These are phyloP conservation scores for Colletotrichum incanum DNA, from an alignment of 2,329 filamentous ascomycete genomes.

Conservation along the genomic window DNA sequence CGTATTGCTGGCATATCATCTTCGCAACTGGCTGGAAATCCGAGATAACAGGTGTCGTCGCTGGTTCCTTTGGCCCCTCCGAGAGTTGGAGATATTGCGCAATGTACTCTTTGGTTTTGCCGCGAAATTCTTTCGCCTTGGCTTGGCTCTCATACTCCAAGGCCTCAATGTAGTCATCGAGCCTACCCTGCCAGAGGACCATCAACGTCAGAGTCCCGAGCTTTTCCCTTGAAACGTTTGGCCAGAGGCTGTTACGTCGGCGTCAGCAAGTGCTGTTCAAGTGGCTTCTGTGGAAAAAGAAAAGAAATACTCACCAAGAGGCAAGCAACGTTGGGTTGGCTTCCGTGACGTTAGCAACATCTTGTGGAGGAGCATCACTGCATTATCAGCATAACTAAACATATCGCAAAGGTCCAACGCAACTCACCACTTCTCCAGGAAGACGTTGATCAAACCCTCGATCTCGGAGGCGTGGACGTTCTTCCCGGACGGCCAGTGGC, in stretches of 20 bases:
- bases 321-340: constrained; percentile 39
- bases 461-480: constrained; percentile 20
- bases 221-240: constrained; percentile 12
- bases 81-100: constrained; percentile 26
- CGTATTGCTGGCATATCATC: constrained; percentile 29
- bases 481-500: constrained; percentile 37
- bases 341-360: constrained; percentile 24
- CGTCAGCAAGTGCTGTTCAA: constrained; percentile 23
- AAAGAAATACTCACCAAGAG: constrained; percentile 35
- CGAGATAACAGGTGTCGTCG: constrained; percentile 2
- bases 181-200: constrained; percentile 40
- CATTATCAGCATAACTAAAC: neutral
- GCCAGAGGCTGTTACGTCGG: constrained; percentile 30
- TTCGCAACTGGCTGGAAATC: constrained; percentile 31
- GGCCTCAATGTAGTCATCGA: constrained; percentile 41
- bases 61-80: constrained; percentile 6
- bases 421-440: constrained; percentile 22
- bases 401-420: neutral
- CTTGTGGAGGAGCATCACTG: constrained; percentile 13
- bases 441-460: constrained; percentile 12
- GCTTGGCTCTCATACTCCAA: constrained; percentile 25
- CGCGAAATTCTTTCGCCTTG: constrained; percentile 27
- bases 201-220: constrained; percentile 27
- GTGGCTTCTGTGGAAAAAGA: too few species aligned
- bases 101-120: constrained; percentile 31